Percentiles rank a stretch among this genome's conserved stretches.
Conservation (phyloP, 768 basidiomycete species). For the Suillus brevipes region DNA sequence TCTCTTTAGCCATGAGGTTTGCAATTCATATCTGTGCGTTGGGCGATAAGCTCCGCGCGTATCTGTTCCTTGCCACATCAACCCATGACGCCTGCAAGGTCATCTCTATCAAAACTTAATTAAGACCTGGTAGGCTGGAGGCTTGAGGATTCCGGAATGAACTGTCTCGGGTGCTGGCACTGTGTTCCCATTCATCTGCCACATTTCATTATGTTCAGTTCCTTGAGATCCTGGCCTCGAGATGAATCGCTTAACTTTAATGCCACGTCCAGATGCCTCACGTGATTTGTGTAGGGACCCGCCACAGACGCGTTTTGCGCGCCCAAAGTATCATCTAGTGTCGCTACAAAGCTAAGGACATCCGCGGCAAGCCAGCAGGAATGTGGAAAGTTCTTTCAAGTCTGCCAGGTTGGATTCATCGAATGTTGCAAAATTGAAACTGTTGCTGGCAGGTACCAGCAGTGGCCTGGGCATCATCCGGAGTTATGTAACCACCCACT, state of each 20-base stretch:
- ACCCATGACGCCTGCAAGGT: background rate
- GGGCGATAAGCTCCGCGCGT: background rate
- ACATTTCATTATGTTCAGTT: background rate
- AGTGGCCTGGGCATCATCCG: background rate
- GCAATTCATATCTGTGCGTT: background rate
- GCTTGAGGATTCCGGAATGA: background rate
- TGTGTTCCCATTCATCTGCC: background rate
- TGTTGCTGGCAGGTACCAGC: background rate
- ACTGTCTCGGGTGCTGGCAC: background rate
- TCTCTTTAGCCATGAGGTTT: slow-evolving; percentile 1
- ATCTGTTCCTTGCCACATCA: background rate
- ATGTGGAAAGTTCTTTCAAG: background rate
- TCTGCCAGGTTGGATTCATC: background rate
- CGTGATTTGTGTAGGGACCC: background rate
- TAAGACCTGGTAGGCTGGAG: background rate
- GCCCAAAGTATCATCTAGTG: background rate
- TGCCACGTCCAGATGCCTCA: background rate
- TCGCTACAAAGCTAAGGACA: too few relatives aligned
- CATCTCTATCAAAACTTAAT: background rate
- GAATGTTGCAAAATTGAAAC: background rate
- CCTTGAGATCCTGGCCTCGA: background rate
- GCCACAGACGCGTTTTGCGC: slow-evolving; percentile 1
- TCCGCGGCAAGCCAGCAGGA: too few relatives aligned
- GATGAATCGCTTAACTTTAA: background rate
- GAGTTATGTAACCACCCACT: background rate